Percentiles rank a stretch among this genome's conserved stretches.
These are phyloP conservation scores for Sugiyamaella smithiae DNA, from an alignment of 805 yeast genomes.

Conservation along the genomic window DNA sequence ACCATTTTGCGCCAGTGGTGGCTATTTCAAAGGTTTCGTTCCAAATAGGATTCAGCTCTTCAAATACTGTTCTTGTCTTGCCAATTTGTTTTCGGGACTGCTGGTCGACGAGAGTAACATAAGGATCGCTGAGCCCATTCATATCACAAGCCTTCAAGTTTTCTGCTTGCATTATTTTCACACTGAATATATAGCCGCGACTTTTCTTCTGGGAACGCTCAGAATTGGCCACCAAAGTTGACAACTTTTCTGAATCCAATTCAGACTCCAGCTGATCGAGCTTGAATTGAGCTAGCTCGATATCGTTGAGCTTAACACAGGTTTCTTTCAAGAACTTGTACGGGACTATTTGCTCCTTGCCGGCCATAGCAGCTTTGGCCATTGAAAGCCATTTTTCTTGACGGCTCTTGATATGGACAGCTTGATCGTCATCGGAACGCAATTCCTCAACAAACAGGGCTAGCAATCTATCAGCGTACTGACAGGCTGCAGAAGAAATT, in stretches of 20 bases:
- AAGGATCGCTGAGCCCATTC: conserved; percentile 52
- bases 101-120: conserved; percentile 62
- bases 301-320: conserved; percentile 73
- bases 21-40: conserved; percentile 76
- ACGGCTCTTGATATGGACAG: conserved; percentile 18
- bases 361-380: conserved; percentile 38
- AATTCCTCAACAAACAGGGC: conserved; percentile 26
- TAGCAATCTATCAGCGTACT: conserved; percentile 29
- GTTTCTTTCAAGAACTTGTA: conserved; percentile 58
- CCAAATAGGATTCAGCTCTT: conserved; percentile 73
- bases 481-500: conserved; percentile 57
- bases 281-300: conserved; percentile 45
- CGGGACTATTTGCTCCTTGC: conserved; percentile 46
- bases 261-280: conserved; percentile 49
- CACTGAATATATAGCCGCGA: conserved; percentile 55
- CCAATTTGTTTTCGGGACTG: conserved; percentile 54
- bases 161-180: conserved; percentile 62
- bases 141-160: conserved; percentile 49
- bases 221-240: conserved; percentile 40
- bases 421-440: conserved; percentile 18
- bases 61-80: conserved; percentile 62
- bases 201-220: conserved; percentile 33
- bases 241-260: conserved; percentile 57
- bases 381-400: conserved; percentile 37
- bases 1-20: conserved; percentile 42